Evolutionary conservation across 441 rosid genomes (phyloP).

Genomic region (Eruca vesicaria): DNA sequence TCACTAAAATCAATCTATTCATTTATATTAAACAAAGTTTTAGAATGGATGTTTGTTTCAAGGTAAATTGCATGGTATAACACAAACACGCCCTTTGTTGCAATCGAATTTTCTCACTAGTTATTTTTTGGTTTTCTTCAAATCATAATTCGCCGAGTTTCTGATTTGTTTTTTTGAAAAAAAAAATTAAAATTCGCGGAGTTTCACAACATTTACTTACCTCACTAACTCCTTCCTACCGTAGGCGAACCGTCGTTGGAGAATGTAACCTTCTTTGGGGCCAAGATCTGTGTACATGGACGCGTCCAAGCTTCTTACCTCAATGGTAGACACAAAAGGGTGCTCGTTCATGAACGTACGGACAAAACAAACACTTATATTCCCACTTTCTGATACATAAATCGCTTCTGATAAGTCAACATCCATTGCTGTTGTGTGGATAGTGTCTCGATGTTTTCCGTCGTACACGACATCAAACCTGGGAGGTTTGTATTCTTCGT

Average conservation of each 20-base stretch:
- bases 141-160: too few species aligned
- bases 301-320: slow-evolving; percentile 37
- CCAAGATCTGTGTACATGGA: slow-evolving; percentile 41
- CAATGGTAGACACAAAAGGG: slow-evolving; percentile 56
- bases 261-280: slow-evolving; percentile 35
- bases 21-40: too few species aligned
- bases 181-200: too few species aligned
- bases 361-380: slow-evolving; percentile 44
- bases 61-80: too few species aligned
- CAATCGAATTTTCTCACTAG: too few species aligned
- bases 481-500: slow-evolving; percentile 41
- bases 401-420: slow-evolving; percentile 29
- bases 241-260: slow-evolving; percentile 36
- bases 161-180: too few species aligned
- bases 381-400: slow-evolving; percentile 30
- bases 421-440: slow-evolving; percentile 29
- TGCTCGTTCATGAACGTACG: slow-evolving; percentile 40
- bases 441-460: slow-evolving; percentile 49
- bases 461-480: slow-evolving; percentile 52
- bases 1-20: too few species aligned
- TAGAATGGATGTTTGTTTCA: too few species aligned
- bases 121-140: too few species aligned
- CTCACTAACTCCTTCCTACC: slow-evolving; percentile 36
- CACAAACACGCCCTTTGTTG: too few species aligned
- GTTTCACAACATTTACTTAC: slow-evolving; percentile 17